Evolutionary conservation across 805 yeast species (phyloP).

Genomic region (Spathaspora sp.): DNA sequence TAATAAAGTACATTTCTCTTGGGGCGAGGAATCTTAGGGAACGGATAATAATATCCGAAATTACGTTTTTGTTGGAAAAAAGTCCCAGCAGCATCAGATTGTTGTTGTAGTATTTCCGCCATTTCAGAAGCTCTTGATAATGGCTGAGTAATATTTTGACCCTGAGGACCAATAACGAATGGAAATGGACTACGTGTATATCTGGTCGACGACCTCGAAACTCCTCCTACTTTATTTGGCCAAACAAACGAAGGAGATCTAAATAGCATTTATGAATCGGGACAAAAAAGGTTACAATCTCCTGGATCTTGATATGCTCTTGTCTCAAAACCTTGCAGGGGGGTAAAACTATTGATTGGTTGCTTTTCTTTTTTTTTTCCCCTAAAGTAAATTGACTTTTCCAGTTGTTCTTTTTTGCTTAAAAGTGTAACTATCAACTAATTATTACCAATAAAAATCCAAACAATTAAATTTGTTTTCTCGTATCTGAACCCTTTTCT

Average conservation of each 20-base stretch:
- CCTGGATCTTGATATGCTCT: background rate
- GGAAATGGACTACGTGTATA: slow-evolving; percentile 9
- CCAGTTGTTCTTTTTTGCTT: too few species aligned
- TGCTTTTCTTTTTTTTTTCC: background rate
- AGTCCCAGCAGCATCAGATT: slow-evolving; percentile 8
- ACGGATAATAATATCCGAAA: slow-evolving; percentile 31
- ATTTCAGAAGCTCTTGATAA: slow-evolving; percentile 37
- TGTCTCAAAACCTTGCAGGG: background rate
- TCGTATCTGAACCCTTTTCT: background rate
- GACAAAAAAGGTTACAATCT: background rate
- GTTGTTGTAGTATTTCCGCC: slow-evolving; percentile 22
- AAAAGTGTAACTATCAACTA: background rate
- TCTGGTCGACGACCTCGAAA: background rate
- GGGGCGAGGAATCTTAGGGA: slow-evolving; percentile 57
- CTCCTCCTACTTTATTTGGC: background rate
- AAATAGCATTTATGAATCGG: slow-evolving; percentile 13
- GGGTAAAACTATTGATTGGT: background rate
- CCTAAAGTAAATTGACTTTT: too few species aligned
- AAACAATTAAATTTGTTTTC: background rate
- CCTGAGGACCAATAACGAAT: slow-evolving; percentile 30
- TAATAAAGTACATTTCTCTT: slow-evolving; percentile 52
- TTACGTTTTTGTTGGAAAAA: slow-evolving; percentile 14
- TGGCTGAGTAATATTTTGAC: slow-evolving; percentile 39
- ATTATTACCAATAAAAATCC: background rate
- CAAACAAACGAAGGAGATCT: slow-evolving; percentile 18